Evolutionary conservation across 176 grass and related monocot genomes (phyloP).

Genomic region (Ensete glaucum): DNA sequence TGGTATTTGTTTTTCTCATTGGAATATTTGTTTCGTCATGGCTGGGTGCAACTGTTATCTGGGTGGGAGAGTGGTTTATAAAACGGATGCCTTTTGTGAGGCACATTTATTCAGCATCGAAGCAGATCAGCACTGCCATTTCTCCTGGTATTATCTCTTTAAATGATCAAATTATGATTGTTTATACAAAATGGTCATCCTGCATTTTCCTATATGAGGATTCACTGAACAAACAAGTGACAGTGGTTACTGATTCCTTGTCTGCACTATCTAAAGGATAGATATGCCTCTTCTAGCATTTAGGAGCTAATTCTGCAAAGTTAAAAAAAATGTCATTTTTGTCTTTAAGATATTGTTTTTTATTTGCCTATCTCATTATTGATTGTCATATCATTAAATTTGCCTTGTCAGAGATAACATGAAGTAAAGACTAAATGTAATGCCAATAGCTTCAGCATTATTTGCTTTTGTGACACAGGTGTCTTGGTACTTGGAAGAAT

Average conservation of each 20-base stretch:
- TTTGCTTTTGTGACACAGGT: too few species aligned
- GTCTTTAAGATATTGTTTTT: background rate
- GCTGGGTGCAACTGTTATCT: constrained; percentile 85
- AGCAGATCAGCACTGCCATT: constrained; percentile 99
- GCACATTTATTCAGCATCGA: constrained; percentile 79
- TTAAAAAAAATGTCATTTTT: background rate
- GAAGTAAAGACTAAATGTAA: too few species aligned
- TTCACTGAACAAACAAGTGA: background rate
- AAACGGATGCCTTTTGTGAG: constrained; percentile 21
- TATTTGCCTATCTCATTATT: too few species aligned
- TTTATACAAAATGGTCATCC: background rate
- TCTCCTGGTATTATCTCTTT: constrained; percentile 64
- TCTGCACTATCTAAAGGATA: background rate
- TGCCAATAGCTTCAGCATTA: too few species aligned
- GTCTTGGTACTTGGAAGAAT: too few species aligned
- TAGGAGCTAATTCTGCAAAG: background rate
- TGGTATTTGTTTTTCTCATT: constrained; percentile 92
- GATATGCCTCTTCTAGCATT: background rate
- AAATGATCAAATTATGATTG: background rate
- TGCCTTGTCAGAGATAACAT: too few species aligned
- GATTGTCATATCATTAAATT: too few species aligned
- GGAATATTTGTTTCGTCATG: constrained; percentile 99
- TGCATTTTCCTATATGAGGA: background rate
- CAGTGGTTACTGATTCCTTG: background rate
- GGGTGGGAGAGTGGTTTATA: constrained; percentile 64